phyloP scores from a whole-genome alignment of 306 rosid species.

The Fragaria nilgerrensis region DNA sequence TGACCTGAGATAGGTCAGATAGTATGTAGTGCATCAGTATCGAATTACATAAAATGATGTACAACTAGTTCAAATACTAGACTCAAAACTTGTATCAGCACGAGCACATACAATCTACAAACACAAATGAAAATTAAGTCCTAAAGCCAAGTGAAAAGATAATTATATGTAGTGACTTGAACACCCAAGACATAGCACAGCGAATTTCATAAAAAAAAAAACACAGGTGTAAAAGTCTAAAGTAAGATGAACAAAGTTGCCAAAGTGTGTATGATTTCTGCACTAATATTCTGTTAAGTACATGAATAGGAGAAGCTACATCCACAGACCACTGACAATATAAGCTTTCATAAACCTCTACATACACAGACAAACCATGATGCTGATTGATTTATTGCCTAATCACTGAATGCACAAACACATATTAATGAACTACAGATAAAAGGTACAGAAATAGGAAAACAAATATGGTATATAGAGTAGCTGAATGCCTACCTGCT shows the following conservation, averaged over 20 bases:
- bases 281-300: background rate
- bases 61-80: background rate
- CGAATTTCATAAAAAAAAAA: background rate
- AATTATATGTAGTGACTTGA: background rate
- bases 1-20: background rate
- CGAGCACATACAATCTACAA: background rate
- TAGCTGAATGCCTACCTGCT: constrained; percentile 35
- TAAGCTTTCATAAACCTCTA: background rate
- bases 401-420: background rate
- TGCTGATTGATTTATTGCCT: background rate
- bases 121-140: background rate
- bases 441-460: background rate
- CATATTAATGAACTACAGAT: background rate
- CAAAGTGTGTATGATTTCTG: background rate
- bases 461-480: background rate
- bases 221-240: background rate
- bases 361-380: background rate
- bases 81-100: background rate
- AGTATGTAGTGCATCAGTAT: background rate
- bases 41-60: background rate
- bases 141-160: background rate
- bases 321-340: background rate
- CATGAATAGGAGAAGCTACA: background rate
- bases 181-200: background rate
- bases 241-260: background rate